phyloP scores from a whole-genome alignment of 129 eudicot species.

The Centaurea solstitialis region DNA sequence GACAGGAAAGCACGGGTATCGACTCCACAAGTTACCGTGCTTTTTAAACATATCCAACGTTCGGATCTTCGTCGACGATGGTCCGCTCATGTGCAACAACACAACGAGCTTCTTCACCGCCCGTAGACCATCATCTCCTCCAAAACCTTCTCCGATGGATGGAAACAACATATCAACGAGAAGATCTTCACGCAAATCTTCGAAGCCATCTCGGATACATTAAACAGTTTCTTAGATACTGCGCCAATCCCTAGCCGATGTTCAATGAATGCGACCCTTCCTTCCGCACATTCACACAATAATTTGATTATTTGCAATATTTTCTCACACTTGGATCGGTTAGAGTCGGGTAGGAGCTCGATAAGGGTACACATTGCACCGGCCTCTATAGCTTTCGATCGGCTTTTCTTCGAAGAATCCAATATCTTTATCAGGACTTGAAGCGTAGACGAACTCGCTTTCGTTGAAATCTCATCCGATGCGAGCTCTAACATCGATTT shows the following conservation, averaged over 20 bases:
- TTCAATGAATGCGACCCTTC: slow-evolving; percentile 73
- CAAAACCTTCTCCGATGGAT: slow-evolving; percentile 66
- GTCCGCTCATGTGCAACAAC: slow-evolving; percentile 58
- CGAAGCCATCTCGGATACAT: slow-evolving; percentile 46
- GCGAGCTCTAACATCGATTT: slow-evolving; percentile 70
- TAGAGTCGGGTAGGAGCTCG: slow-evolving; percentile 78
- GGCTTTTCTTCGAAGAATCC: slow-evolving; percentile 56
- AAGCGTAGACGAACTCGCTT: slow-evolving; percentile 69
- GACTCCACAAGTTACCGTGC: slow-evolving; percentile 65
- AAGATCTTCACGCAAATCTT: slow-evolving; percentile 65
- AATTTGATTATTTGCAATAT: slow-evolving; percentile 50
- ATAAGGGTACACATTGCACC: slow-evolving; percentile 75
- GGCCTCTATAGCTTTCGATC: slow-evolving; percentile 71
- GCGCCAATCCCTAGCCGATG: slow-evolving; percentile 62
- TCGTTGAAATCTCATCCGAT: slow-evolving; percentile 59
- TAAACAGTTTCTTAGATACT: slow-evolving; percentile 56
- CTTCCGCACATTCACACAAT: slow-evolving; percentile 72
- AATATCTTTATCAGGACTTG: slow-evolving; percentile 53
- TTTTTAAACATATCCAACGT: slow-evolving; percentile 55
- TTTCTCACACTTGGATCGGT: slow-evolving; percentile 62
- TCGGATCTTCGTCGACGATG: slow-evolving; percentile 57
- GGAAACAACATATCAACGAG: slow-evolving; percentile 55
- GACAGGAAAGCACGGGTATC: slow-evolving; percentile 69
- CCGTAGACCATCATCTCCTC: slow-evolving; percentile 67
- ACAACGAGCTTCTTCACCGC: slow-evolving; percentile 66